Evolutionary conservation across 148 eudicot genomes (phyloP), one percentile per base, ranked within the genome.

Genomic region (Linanthus parryae): DNA sequence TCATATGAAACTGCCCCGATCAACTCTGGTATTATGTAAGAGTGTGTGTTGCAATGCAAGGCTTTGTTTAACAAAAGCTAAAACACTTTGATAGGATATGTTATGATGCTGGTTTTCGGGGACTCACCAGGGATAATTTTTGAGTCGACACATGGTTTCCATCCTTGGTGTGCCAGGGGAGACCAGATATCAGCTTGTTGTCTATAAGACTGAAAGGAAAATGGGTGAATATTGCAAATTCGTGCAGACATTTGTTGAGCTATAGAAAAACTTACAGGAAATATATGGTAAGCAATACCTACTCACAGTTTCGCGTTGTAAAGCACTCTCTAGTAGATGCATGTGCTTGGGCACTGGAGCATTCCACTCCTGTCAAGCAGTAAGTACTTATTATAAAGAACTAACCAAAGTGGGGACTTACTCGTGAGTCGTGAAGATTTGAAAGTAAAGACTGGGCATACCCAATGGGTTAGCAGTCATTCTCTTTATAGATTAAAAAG

Each of bases 161-260:
- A 83, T 56, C 82, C 84, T 81, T 91, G 97, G 56, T 68, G 38
- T 12, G 80, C 70, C 84, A 91, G 68, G 36, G 95, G 89, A 51
- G 85, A 73, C 95, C 95, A 87, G 3, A 78, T 60, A 30, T 80
- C 77, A 42, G 77, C 65, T 22, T 71, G 71, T 52, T 70, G 76
- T 54, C 63, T 65, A 12, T 57, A 62, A 48, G 88, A 69, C 95
- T 87, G 74, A 19, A 63, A 29, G 40, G 43, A 49, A 21, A 47
- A 54, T 13, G 51, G n/a, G 49, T 8, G 39, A 48, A 46, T 14
- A 44, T 44, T 44, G n/a, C 43, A 70, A 18, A 23, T 57, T 42
- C 30, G n/a, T 21, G 36, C 48, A 54, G 7, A 15, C 24, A 12
- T 18, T 8, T 13, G 24, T 14, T 6, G 13, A 31, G 7, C 29